Evolutionary conservation across 2,329 filamentous ascomycete genomes (phyloP), one percentile per base, ranked within the genome.

Genomic region (Botrytis porri): DNA sequence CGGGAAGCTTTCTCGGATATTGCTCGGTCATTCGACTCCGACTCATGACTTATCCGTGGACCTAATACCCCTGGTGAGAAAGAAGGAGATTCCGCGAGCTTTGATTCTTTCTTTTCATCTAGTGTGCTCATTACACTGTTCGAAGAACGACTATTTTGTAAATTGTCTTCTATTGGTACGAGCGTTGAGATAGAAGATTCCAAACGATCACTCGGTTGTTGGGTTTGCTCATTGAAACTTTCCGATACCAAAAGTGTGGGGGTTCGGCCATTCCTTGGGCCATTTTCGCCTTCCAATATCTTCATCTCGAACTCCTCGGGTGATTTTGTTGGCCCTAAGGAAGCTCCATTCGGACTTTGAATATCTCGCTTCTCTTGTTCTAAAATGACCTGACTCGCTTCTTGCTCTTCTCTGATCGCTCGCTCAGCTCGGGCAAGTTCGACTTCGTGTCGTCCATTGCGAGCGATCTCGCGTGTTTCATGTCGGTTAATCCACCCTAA

Each of bases 401-500:
- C 69, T 72, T 81, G 82, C 75, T 82, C 79, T 71, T 81, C 82
- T 59, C 48, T 71, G 29, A 77, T 75, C 14, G 78, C 78, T 70
- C 81, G 82, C 73, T 85, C 82, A 4, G 81, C 82, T 64, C 82
- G 82, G 39, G 84, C 83, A 16, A 79, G 77, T 76, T 86, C 84
- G 39, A 87, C 77, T 54, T 87, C 85, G 39, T 82, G 77, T 35
- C 87, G 84, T 3, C 89, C 89, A 62, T 85, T 84, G 3, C 83
- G 84, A 3, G 91, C 89, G 60, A 92, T 90, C 25, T 86, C 83
- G 1, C 90, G 87, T 0, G 90, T 92, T 74, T 91, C 86, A 5
- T 88, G 79, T 4, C 90, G 85, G 77, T 89, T 83, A 1, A 84
- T 77, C 91, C 90, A 93, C 0, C 91, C 92, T 74, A 85, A 88